Base-by-base conservation (phyloP, 2,329 filamentous ascomycete genomes). In the Fusarium sterilihyphosum region DNA sequence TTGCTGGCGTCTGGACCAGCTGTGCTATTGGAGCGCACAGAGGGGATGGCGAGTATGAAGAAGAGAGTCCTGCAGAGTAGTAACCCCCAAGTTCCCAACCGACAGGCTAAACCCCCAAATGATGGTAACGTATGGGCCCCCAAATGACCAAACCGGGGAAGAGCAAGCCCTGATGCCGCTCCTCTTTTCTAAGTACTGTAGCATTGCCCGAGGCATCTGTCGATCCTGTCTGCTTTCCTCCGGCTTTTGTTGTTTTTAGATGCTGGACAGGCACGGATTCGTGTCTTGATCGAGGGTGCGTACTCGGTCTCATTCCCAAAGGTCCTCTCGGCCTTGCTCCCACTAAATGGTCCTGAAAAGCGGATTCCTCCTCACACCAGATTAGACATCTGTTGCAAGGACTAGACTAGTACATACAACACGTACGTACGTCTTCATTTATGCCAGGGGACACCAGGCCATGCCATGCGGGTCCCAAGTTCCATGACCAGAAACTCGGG, bases 401-500 rank as follows among this genome's bases (percentile, higher is more conserved):
- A 66, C 73, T 63, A 62, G 67, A 52, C 44, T 24, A 47, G 67
- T 58, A 49, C 33, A 53, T 35, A 35, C 31, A 52, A 52, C 24
- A 35, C 31, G 26, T 50, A 46, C 53, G 44, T 43, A 67, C 40
- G 54, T 53, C 54, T 73, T 69, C 66, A 35, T 56, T 63, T 66
- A 73, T 70, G 65, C 58, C 71, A 76, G 71, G 52, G 73, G 53
- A 70, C 50, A 41, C 54, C 61, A 54, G 63, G 52, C 73, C 65
- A 61, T 52, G 22, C 43, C 17, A 75, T 77, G 75, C 75, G 75
- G 76, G 73, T 70, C 67, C 65, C 61, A 74, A 77, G 73, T 61
- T 68, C 68, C 72, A 74, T 59, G 73, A 73, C 76, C 76, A 77
- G 73, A 71, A 78, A 78, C 67, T 73, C 76, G 76, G 76, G 76